phyloP scores from a whole-genome alignment of 2,329 filamentous ascomycete species.

The Sordariomycetes sp. region DNA sequence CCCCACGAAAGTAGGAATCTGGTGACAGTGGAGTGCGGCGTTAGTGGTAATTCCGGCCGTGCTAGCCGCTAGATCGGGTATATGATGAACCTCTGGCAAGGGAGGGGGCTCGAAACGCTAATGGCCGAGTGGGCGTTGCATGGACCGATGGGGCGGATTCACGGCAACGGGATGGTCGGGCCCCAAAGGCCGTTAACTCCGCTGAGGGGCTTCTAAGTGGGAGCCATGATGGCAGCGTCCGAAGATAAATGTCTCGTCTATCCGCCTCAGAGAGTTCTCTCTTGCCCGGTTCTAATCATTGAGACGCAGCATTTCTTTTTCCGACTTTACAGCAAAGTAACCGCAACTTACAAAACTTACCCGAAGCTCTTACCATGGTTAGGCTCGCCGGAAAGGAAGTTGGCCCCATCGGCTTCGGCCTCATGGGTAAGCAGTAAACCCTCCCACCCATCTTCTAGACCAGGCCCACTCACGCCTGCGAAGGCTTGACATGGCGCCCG shows the following conservation, averaged over 20 bases:
- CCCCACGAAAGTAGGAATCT: too few relatives aligned
- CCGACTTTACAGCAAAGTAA: not conserved
- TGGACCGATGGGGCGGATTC: too few relatives aligned
- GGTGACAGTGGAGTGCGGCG: too few relatives aligned
- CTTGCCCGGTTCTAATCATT: not conserved
- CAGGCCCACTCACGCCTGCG: not conserved
- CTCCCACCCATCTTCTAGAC: not conserved
- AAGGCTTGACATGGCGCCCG: conserved; percentile 29
- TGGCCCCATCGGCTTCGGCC: conserved; percentile 36
- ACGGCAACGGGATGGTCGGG: too few relatives aligned
- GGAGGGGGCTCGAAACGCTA: too few relatives aligned
- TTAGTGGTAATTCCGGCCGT: too few relatives aligned
- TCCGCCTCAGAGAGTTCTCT: not conserved
- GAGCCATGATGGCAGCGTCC: too few relatives aligned
- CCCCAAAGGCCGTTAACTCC: too few relatives aligned
- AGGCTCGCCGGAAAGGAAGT: conserved; percentile 27
- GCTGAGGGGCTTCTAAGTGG: too few relatives aligned
- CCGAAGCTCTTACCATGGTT: conserved; percentile 11
- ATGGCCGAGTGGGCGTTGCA: too few relatives aligned
- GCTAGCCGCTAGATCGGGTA: too few relatives aligned
- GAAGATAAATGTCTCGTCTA: not conserved
- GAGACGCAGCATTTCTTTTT: not conserved
- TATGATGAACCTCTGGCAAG: too few relatives aligned
- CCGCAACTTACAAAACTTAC: not conserved
- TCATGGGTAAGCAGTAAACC: conserved; percentile 29